Evolutionary conservation across 495 filamentous ascomycete species (phyloP).

Genomic region (Glarea lozoyensis): DNA sequence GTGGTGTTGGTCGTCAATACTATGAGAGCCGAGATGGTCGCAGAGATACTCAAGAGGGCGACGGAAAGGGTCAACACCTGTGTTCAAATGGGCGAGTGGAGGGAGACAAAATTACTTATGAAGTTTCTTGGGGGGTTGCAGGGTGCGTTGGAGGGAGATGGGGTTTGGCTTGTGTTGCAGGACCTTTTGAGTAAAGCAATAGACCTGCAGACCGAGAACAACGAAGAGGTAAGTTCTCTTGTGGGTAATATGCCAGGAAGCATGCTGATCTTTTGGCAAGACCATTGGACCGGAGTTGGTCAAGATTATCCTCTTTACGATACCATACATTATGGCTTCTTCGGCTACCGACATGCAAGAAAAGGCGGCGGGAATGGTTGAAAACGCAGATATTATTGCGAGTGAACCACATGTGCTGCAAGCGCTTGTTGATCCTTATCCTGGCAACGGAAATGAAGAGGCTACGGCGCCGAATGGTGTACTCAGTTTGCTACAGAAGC

Average conservation of each 20-base stretch:
- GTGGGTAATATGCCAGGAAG: slow-evolving; percentile 27
- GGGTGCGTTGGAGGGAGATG: slow-evolving; percentile 67
- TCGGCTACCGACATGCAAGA: slow-evolving; percentile 54
- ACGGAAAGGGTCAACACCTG: slow-evolving; percentile 47
- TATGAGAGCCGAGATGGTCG: slow-evolving; percentile 56
- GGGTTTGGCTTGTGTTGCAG: slow-evolving; percentile 75
- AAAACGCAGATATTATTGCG: slow-evolving; percentile 88
- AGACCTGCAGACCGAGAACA: slow-evolving; percentile 82
- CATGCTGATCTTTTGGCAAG: slow-evolving; percentile 8
- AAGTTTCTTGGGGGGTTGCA: slow-evolving; percentile 82
- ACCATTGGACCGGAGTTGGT: slow-evolving; percentile 84
- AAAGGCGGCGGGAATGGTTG: slow-evolving; percentile 67
- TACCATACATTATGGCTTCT: slow-evolving; percentile 82
- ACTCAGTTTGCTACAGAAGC: slow-evolving; percentile 77
- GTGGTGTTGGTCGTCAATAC: slow-evolving; percentile 68
- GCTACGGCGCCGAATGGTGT: slow-evolving; percentile 52
- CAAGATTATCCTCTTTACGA: slow-evolving; percentile 87
- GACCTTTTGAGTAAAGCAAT: slow-evolving; percentile 78
- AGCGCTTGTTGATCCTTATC: slow-evolving; percentile 74
- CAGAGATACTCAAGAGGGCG: slow-evolving; percentile 55
- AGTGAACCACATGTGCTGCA: slow-evolving; percentile 75
- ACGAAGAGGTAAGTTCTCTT: slow-evolving; percentile 64
- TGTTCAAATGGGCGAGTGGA: slow-evolving; percentile 68
- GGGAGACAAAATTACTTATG: slow-evolving; percentile 80
- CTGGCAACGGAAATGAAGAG: slow-evolving; percentile 42